phyloP scores from a whole-genome alignment of 2,329 filamentous ascomycete genomes.

The Claviceps sp. region DNA sequence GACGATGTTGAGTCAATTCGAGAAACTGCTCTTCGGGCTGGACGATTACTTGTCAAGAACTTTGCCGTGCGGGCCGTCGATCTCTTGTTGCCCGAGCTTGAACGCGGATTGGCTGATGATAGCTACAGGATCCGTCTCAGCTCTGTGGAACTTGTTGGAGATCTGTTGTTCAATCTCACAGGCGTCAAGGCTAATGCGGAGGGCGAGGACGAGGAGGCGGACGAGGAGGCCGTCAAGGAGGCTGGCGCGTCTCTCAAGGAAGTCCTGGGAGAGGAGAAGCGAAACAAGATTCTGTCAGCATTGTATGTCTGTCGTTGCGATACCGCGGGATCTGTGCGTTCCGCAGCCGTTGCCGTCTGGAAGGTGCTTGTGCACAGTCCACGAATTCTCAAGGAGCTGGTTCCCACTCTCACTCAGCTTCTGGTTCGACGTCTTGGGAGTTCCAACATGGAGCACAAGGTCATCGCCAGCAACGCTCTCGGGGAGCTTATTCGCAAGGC shows the following conservation, averaged over 20 bases:
- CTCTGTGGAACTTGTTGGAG: conserved; percentile 93
- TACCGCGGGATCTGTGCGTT: conserved; percentile 80
- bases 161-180: conserved; percentile 93
- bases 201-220: conserved; percentile 55
- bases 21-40: conserved; percentile 88
- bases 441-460: conserved; percentile 96
- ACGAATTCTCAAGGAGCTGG: conserved; percentile 83
- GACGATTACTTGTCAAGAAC: conserved; percentile 92
- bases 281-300: conserved; percentile 93
- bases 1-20: conserved; percentile 95
- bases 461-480: conserved; percentile 93
- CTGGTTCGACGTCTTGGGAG: conserved; percentile 89
- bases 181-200: conserved; percentile 74
- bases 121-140: conserved; percentile 96
- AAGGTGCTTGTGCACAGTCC: conserved; percentile 91
- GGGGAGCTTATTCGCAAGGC: conserved; percentile 95
- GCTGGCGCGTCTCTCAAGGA: conserved; percentile 88
- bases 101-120: conserved; percentile 92
- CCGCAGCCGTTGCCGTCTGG: conserved; percentile 86
- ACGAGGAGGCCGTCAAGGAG: conserved; percentile 63
- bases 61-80: conserved; percentile 93
- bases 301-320: conserved; percentile 96
- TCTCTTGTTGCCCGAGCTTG: conserved; percentile 81
- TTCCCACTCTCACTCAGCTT: conserved; percentile 87
- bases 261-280: conserved; percentile 86